Evolutionary conservation across 139 green algal species (phyloP).

Genomic region (Coelastrella sp.): DNA sequence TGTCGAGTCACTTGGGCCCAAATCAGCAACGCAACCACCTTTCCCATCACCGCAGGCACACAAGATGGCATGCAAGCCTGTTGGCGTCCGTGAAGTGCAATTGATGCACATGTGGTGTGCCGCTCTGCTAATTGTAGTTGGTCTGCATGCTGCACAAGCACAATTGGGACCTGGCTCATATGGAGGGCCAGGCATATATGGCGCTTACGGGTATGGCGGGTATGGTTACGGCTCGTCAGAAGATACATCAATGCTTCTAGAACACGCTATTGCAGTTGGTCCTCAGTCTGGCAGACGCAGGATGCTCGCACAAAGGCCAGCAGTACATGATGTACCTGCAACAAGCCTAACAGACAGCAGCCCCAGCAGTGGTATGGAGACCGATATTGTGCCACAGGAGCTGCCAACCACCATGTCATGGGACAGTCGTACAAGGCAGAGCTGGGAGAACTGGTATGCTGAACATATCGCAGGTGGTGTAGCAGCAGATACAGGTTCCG

Average conservation of each 20-base stretch:
- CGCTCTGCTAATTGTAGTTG: neutral
- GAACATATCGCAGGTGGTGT: neutral
- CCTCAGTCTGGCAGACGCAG: neutral
- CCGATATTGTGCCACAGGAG: constrained; percentile 6
- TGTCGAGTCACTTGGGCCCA: no score
- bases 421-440: neutral
- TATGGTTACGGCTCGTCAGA: neutral
- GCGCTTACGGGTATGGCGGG: neutral
- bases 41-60: no score
- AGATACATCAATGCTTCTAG: neutral
- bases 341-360: neutral
- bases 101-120: neutral
- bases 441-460: constrained; percentile 26
- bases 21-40: no score
- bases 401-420: constrained; percentile 6
- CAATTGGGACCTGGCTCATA: neutral
- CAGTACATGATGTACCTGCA: neutral
- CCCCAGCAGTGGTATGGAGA: neutral
- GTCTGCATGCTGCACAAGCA: neutral
- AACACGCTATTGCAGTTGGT: neutral
- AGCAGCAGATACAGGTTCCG: neutral
- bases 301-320: neutral
- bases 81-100: no score
- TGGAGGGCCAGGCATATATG: neutral
- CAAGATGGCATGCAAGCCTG: no score